These are phyloP conservation scores for Claviceps maximensis DNA, from an alignment of 2,329 filamentous ascomycete species.

Conservation along the genomic window DNA sequence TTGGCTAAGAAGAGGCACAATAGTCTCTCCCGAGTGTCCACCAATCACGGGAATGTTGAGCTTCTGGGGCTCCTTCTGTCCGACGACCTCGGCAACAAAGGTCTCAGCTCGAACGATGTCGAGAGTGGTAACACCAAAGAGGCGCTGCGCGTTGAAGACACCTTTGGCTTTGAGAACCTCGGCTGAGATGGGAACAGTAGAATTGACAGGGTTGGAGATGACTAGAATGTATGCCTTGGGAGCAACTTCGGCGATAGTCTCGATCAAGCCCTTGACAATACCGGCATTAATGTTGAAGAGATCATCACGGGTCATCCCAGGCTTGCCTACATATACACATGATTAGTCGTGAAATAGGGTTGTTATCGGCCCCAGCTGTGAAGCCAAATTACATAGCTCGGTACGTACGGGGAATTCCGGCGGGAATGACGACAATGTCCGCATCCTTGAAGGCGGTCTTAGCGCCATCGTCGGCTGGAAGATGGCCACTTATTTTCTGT, in stretches of 20 bases:
- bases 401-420: slow-evolving; percentile 82
- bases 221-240: slow-evolving; percentile 92
- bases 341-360: neutral
- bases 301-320: slow-evolving; percentile 98
- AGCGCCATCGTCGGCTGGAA: slow-evolving; percentile 74
- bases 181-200: slow-evolving; percentile 91
- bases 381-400: neutral
- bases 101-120: slow-evolving; percentile 97
- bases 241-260: slow-evolving; percentile 73
- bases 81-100: slow-evolving; percentile 76
- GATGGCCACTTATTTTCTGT: slow-evolving; percentile 76
- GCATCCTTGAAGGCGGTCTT: slow-evolving; percentile 83
- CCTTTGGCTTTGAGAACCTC: slow-evolving; percentile 90
- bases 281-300: slow-evolving; percentile 99
- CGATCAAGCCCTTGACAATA: slow-evolving; percentile 88
- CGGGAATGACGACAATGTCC: slow-evolving; percentile 93
- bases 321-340: slow-evolving; percentile 57
- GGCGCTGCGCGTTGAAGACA: slow-evolving; percentile 87
- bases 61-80: slow-evolving; percentile 70
- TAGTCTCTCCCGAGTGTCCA: slow-evolving; percentile 95
- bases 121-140: slow-evolving; percentile 97
- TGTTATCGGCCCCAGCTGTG: neutral
- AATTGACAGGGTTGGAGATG: slow-evolving; percentile 99
- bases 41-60: slow-evolving; percentile 85
- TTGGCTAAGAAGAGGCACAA: slow-evolving; percentile 94